Evolutionary conservation across 1,284 basidiomycete species (phyloP).

Genomic region (Agaricales sp.): DNA sequence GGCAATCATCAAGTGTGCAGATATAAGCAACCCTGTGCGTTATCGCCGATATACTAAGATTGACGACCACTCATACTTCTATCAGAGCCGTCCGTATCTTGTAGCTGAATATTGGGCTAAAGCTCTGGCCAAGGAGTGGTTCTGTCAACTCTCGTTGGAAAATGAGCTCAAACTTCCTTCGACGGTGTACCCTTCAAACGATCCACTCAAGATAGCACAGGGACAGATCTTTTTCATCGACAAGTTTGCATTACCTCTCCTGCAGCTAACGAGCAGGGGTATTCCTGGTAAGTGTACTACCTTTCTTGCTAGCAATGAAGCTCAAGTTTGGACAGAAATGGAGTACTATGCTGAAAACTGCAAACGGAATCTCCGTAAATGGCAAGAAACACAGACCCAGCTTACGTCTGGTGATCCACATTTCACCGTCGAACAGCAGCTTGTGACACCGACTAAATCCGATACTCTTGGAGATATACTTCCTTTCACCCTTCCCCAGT

Average conservation of each 20-base stretch:
- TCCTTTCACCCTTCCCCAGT: background rate
- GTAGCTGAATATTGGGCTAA: slow-evolving; percentile 88
- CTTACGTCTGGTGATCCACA: background rate
- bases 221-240: slow-evolving; percentile 88
- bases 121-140: slow-evolving; percentile 84
- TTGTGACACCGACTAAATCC: background rate
- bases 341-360: background rate
- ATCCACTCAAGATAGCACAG: slow-evolving; percentile 67
- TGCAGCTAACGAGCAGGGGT: slow-evolving; percentile 62
- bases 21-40: slow-evolving; percentile 92
- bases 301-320: background rate
- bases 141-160: slow-evolving; percentile 76
- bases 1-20: slow-evolving; percentile 89
- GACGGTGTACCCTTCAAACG: slow-evolving; percentile 55
- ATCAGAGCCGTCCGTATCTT: slow-evolving; percentile 79
- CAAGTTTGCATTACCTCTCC: slow-evolving; percentile 73
- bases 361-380: background rate
- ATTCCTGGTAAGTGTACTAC: slow-evolving; percentile 64
- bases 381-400: background rate
- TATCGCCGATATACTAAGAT: slow-evolving; percentile 4
- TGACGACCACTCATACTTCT: slow-evolving; percentile 12
- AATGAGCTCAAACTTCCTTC: slow-evolving; percentile 65
- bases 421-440: background rate
- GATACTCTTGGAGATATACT: background rate
- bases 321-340: background rate